Percentiles rank a stretch among this genome's conserved stretches.
Conservation (phyloP, 108 stramenopile genomes). For the Seminavis robusta region DNA sequence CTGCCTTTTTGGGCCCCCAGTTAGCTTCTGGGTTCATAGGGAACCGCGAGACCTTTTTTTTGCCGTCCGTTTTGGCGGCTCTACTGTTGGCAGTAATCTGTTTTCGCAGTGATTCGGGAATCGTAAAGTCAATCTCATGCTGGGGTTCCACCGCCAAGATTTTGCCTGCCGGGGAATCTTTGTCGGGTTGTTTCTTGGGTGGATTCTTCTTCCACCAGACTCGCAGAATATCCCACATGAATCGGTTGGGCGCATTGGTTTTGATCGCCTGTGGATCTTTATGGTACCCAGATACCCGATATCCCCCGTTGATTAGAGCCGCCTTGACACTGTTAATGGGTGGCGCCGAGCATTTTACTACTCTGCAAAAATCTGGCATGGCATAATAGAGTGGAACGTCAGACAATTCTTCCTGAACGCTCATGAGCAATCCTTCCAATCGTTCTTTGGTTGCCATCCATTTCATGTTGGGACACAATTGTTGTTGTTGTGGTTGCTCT, state of each 20-base stretch:
- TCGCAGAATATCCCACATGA: conserved; percentile 93
- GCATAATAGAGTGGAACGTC: conserved; percentile 93
- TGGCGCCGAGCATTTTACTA: conserved; percentile 70
- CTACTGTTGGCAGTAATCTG: conserved; percentile 5
- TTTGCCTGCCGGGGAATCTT: conserved; percentile 46
- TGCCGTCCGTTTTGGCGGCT: neutral
- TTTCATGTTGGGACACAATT: conserved; percentile 42
- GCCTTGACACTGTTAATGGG: conserved; percentile 70
- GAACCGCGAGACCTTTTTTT: conserved; percentile 62
- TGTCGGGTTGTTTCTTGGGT: conserved; percentile 57
- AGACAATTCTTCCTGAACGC: conserved; percentile 88
- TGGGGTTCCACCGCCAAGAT: conserved; percentile 70
- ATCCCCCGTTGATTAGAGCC: conserved; percentile 90
- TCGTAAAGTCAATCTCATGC: conserved; percentile 65
- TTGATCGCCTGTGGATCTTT: conserved; percentile 93
- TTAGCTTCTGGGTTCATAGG: conserved; percentile 82
- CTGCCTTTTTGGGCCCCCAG: conserved; percentile 87
- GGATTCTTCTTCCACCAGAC: conserved; percentile 90
- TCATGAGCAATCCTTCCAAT: conserved; percentile 83
- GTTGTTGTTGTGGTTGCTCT: too few relatives aligned
- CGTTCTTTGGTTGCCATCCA: conserved; percentile 55
- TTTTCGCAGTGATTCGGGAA: conserved; percentile 29
- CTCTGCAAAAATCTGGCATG: conserved; percentile 70
- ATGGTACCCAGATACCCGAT: conserved; percentile 89
- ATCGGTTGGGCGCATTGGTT: conserved; percentile 90